Conservation (phyloP, 257 asterid species). For the Forsythia viridissima region DNA sequence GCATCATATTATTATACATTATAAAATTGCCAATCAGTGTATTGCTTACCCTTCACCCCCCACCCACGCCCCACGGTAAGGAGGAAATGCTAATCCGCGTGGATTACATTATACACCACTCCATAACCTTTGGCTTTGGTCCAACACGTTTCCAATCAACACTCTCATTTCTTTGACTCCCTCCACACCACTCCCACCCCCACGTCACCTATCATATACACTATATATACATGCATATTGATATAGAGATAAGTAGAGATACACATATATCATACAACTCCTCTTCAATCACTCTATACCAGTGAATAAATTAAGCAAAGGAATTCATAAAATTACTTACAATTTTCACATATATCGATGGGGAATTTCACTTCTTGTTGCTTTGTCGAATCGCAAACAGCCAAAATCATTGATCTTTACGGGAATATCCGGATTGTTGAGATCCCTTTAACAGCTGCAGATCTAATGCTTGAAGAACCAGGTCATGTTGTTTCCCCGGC, state of each 20-base stretch:
- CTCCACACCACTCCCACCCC: not conserved
- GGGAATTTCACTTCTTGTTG: constrained; percentile 38
- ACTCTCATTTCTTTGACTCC: not conserved
- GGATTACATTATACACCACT: not conserved
- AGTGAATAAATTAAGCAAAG: not conserved
- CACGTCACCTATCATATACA: not conserved
- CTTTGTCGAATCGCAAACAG: constrained; percentile 21
- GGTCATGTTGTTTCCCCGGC: constrained; percentile 32
- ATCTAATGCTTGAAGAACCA: constrained; percentile 46
- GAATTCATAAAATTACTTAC: not conserved
- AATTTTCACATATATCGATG: constrained; percentile 18
- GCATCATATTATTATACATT: too few species aligned
- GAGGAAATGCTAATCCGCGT: not conserved
- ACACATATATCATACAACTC: not conserved
- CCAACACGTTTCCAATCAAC: not conserved
- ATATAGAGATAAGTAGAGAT: not conserved
- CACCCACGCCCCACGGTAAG: too few species aligned
- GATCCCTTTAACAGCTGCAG: constrained; percentile 41
- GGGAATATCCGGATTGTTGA: constrained; percentile 30
- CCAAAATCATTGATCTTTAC: constrained; percentile 36
- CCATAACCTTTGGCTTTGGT: not conserved
- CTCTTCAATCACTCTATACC: not conserved
- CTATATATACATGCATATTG: too few species aligned
- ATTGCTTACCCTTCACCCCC: too few species aligned
- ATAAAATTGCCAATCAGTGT: too few species aligned